Base-by-base conservation (phyloP, 1,284 basidiomycete genomes). In the Pseudozyma sp. region DNA sequence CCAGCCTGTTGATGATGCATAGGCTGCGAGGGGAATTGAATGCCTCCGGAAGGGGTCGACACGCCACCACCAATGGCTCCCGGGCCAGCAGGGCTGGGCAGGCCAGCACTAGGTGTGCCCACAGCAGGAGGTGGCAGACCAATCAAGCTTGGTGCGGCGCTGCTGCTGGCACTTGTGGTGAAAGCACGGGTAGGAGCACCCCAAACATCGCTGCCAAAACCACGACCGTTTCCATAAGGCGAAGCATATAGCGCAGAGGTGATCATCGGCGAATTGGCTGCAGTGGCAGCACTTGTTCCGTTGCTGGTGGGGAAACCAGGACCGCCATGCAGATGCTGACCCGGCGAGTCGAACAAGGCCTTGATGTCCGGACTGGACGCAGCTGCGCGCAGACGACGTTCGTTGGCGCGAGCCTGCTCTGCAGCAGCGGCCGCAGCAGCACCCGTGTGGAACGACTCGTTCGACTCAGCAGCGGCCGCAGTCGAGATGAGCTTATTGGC, bases 331-430 rank as follows among this genome's bases (percentile, higher is more conserved):
- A 86, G 78, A 76, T 68, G 71, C 31, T 68, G 47, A 42, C 70
- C 59, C 47, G 77, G 71, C n/a, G 76, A 73, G 44, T 81, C 93
- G 86, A 98, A 97, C 67, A 97, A 86, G 0, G 95, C 94, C 86
- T 97, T 97, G 66, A 98, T 95, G 81, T 97, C 94, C 0, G 94
- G 93, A 4, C 94, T 93, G 10, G 93, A 94, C 75, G 91, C 93
- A 11, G 93, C 93, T 63, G 95, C 87, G 52, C 93, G 90, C 53
- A 94, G 87, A 49, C 93, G 88, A 58, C 92, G 89, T 82, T 93
- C 92, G 49, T 90, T 88, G 51, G 90, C 89, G 36, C 90, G 90
- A 83, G 64, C 80, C 66, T 65, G 64, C 52, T 76, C 62, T 12
- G 75, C 64, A 38, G 59, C 69, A 19, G 59, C 67, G 12, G 55